These are phyloP conservation scores for Akanthomyces dipterigenus DNA, from an alignment of 2,329 filamentous ascomycete species.

Conservation along the genomic window DNA sequence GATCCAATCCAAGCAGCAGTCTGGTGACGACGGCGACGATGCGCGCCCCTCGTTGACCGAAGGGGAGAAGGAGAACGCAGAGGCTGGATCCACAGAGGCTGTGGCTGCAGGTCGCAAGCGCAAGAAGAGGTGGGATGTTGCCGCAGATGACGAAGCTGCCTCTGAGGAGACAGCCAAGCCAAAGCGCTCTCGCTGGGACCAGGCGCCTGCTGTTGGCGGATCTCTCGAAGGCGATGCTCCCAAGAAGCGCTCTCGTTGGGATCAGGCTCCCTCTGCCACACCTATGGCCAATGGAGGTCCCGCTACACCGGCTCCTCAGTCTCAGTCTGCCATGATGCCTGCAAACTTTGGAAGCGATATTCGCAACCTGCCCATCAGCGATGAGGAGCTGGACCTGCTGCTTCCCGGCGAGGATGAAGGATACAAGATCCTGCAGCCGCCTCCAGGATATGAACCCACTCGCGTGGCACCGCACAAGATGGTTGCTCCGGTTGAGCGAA, in stretches of 20 bases:
- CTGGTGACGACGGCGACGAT: conserved; percentile 50
- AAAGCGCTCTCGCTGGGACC: conserved; percentile 84
- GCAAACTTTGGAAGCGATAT: conserved; percentile 76
- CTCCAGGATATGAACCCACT: conserved; percentile 83
- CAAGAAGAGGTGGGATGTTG: conserved; percentile 92
- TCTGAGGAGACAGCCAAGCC: conserved; percentile 50
- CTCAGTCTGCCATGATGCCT: conserved; percentile 47
- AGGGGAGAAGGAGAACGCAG: conserved; percentile 65
- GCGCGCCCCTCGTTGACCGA: conserved; percentile 71
- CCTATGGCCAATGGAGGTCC: conserved; percentile 68
- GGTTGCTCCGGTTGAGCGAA: conserved; percentile 65
- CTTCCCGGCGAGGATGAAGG: conserved; percentile 83
- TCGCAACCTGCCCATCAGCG: conserved; percentile 76
- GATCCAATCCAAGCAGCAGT: conserved; percentile 63
- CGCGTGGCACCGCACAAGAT: conserved; percentile 70
- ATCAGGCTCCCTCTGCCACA: conserved; percentile 77
- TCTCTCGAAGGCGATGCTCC: conserved; percentile 43
- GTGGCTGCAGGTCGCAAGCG: conserved; percentile 64
- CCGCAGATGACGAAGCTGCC: conserved; percentile 42
- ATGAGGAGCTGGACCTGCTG: conserved; percentile 90
- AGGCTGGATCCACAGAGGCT: conserved; percentile 60
- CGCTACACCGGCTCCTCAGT: conserved; percentile 70
- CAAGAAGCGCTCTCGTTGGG: conserved; percentile 83
- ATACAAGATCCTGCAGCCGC: conserved; percentile 85
- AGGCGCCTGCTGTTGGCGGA: conserved; percentile 56